phyloP scores from a whole-genome alignment of 176 grass and related monocot species.

The Raddia guianensis region DNA sequence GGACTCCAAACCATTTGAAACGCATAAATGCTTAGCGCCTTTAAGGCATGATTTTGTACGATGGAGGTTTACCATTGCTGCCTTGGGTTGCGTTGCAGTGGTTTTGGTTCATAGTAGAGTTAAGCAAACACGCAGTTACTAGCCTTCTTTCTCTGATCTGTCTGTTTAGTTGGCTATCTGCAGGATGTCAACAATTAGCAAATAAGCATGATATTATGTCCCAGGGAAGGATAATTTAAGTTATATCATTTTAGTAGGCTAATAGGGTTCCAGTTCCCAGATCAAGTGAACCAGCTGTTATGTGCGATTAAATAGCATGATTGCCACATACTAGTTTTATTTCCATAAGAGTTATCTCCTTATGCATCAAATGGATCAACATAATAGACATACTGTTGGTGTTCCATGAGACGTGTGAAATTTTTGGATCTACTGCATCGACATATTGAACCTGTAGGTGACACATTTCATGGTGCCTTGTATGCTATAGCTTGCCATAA shows the following conservation, averaged over 20 bases:
- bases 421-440: neutral
- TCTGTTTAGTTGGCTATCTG: conserved; percentile 12
- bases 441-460: neutral
- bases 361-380: neutral
- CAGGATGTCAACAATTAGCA: conserved; percentile 1
- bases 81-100: neutral
- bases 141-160: neutral
- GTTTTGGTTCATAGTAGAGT: neutral
- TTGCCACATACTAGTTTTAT: neutral
- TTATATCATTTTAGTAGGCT: conserved; percentile 4
- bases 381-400: neutral
- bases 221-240: neutral
- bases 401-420: neutral
- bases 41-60: neutral
- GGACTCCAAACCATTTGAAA: neutral
- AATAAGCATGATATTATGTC: neutral
- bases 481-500: neutral
- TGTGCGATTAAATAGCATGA: neutral
- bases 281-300: neutral
- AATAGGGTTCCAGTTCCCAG: neutral
- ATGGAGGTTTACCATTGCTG: neutral
- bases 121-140: neutral
- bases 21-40: conserved; percentile 5
- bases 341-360: neutral
- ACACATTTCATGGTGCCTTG: neutral